A percentile compares a stretch with the other conserved stretches of the same genome.
Evolutionary conservation across 805 yeast species (phyloP).

Genomic region (Ogataea wickerhamii): DNA sequence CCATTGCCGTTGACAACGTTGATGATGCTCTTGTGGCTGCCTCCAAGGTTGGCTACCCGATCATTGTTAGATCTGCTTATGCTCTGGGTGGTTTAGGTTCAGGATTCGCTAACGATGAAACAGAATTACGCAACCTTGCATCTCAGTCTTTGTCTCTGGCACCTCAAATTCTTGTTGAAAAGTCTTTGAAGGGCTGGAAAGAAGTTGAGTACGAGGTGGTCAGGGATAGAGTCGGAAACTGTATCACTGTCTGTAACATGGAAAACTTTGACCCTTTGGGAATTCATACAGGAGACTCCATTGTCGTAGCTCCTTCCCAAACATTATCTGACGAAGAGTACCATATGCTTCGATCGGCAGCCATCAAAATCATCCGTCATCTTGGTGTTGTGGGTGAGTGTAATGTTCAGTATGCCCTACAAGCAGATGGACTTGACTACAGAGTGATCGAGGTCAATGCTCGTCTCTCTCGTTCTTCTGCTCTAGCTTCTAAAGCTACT

Average conservation of each 20-base stretch:
- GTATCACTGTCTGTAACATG: constrained; percentile 99
- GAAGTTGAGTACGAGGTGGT: constrained; percentile 99
- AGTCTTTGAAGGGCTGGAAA: constrained; percentile 98
- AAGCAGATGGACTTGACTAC: constrained; percentile 93
- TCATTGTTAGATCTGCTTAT: constrained; percentile 95
- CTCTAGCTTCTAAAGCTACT: constrained; percentile 97
- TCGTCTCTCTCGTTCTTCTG: constrained; percentile 93
- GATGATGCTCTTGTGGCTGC: constrained; percentile 96
- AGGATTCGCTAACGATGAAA: constrained; percentile 84
- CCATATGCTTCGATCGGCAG: constrained; percentile 97
- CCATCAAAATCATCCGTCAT: constrained; percentile 95
- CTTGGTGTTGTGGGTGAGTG: constrained; percentile 99
- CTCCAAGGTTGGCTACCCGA: constrained; percentile 83
- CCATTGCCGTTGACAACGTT: constrained; percentile 89
- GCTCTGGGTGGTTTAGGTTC: constrained; percentile 98
- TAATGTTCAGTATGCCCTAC: constrained; percentile 94
- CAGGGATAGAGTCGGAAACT: constrained; percentile 92
- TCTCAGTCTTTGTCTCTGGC: constrained; percentile 85
- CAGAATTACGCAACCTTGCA: constrained; percentile 81
- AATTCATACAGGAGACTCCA: constrained; percentile 98
- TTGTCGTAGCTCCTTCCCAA: constrained; percentile 98
- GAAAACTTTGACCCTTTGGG: constrained; percentile 98
- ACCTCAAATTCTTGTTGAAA: constrained; percentile 94
- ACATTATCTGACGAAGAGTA: constrained; percentile 95
- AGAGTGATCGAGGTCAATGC: constrained; percentile 98